phyloP scores from a whole-genome alignment of 805 yeast species.

The Pichia insulana region DNA sequence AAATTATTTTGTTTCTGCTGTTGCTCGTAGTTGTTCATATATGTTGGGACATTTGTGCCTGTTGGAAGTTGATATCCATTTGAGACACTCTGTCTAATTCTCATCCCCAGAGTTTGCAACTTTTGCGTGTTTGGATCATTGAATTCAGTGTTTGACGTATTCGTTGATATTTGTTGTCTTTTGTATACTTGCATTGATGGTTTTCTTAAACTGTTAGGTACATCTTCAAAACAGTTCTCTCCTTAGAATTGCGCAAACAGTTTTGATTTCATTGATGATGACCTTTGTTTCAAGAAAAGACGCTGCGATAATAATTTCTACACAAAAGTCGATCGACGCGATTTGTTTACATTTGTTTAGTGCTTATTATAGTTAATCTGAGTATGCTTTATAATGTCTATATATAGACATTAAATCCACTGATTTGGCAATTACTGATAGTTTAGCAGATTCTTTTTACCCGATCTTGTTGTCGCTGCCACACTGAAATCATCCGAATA shows the following conservation, averaged over 20 bases:
- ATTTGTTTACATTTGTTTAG: too few species aligned
- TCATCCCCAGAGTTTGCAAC: slow-evolving; percentile 57
- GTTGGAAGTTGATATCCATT: slow-evolving; percentile 41
- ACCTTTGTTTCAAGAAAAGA: too few species aligned
- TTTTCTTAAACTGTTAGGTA: not conserved
- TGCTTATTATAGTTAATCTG: too few species aligned
- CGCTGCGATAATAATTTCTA: too few species aligned
- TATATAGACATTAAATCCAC: too few species aligned
- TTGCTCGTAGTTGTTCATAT: slow-evolving; percentile 10
- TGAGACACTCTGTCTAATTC: slow-evolving; percentile 57
- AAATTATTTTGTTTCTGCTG: slow-evolving; percentile 6
- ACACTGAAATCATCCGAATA: not conserved
- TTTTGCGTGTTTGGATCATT: slow-evolving; percentile 26
- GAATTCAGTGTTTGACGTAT: not conserved
- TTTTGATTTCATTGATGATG: too few species aligned
- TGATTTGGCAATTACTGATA: slow-evolving; percentile 5
- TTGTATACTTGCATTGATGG: slow-evolving; percentile 4
- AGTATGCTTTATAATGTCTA: too few species aligned
- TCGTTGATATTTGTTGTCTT: slow-evolving; percentile 5
- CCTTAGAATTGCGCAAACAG: too few species aligned
- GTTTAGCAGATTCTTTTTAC: slow-evolving; percentile 6
- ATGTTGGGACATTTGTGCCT: not conserved
- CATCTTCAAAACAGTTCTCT: too few species aligned
- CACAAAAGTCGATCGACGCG: too few species aligned
- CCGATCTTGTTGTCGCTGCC: not conserved